These are phyloP conservation scores for Venturia effusa DNA, from an alignment of 2,329 filamentous ascomycete genomes.

Conservation along the genomic window DNA sequence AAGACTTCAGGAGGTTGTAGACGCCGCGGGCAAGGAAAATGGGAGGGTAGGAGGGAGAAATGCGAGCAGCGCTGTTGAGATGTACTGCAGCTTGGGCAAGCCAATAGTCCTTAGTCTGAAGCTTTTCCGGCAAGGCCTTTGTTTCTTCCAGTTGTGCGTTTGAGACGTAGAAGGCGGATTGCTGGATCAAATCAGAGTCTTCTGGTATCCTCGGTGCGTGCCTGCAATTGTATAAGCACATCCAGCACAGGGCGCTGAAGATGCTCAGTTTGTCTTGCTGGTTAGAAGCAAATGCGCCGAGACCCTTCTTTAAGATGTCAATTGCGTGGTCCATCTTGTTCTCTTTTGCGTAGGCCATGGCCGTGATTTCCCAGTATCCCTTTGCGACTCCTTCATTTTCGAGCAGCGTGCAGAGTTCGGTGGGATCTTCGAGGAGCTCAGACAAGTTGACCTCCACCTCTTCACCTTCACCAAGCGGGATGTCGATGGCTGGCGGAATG, in stretches of 20 bases:
- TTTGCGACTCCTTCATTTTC: conserved; percentile 89
- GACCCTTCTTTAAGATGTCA: conserved; percentile 60
- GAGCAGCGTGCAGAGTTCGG: conserved; percentile 85
- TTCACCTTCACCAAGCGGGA: conserved; percentile 51
- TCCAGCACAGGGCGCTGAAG: conserved; percentile 77
- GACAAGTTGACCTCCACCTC: conserved; percentile 87
- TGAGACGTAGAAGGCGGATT: conserved; percentile 7
- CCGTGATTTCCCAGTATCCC: conserved; percentile 96
- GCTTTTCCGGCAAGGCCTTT: conserved; percentile 3
- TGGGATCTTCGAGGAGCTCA: conserved; percentile 84
- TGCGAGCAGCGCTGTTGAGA: conserved; percentile 87
- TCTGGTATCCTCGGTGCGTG: conserved; percentile 59
- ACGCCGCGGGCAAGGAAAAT: conserved; percentile 87
- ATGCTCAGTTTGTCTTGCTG: conserved; percentile 78
- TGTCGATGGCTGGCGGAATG: conserved; percentile 50
- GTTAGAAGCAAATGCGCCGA: conserved; percentile 59
- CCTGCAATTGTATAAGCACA: conserved; percentile 81
- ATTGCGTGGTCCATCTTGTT: conserved; percentile 78
- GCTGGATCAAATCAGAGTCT: conserved; percentile 25
- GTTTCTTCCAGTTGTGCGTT: not conserved
- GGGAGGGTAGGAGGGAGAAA: conserved; percentile 86
- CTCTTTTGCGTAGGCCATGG: conserved; percentile 92
- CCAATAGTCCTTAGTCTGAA: conserved; percentile 75
- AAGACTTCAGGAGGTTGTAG: conserved; percentile 76
- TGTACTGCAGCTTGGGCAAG: conserved; percentile 82